Percentiles rank a stretch among this genome's conserved stretches.
Evolutionary conservation across 306 rosid species (phyloP).

Genomic region (Luffa aegyptiaca): DNA sequence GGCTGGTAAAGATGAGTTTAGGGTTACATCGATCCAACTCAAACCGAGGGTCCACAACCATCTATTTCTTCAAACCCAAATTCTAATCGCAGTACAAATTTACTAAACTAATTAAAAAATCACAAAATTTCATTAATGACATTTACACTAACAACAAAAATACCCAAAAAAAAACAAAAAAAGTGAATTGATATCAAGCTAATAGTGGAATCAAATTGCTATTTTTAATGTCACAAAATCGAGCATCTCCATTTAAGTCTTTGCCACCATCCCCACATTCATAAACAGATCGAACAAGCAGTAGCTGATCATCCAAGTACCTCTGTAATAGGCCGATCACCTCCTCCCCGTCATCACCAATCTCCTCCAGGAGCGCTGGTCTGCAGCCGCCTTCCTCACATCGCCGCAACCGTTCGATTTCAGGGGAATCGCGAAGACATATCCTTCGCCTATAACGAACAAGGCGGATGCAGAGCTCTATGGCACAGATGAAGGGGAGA

Average conservation of each 20-base stretch:
- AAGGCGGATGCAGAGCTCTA: constrained; percentile 10
- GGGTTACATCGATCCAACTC: not conserved
- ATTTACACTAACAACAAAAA: not conserved
- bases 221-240: not conserved
- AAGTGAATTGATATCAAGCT: not conserved
- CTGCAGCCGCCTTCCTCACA: constrained; percentile 13
- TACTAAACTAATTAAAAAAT: not conserved
- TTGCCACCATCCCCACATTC: not conserved
- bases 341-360: not conserved
- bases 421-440: not conserved
- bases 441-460: not conserved
- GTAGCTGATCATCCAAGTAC: constrained; percentile 14
- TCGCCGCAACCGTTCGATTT: constrained; percentile 3
- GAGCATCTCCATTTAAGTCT: not conserved
- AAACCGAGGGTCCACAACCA: not conserved
- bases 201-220: constrained; percentile 1
- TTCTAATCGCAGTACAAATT: not conserved
- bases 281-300: constrained; percentile 7
- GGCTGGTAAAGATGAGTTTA: too few relatives aligned
- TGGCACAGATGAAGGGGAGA: constrained; percentile 12
- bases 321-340: not conserved
- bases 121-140: not conserved
- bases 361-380: not conserved
- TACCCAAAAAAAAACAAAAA: not conserved
- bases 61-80: not conserved